Evolutionary conservation across 148 eudicot genomes (phyloP).

Genomic region (Gaultheria prostrata): DNA sequence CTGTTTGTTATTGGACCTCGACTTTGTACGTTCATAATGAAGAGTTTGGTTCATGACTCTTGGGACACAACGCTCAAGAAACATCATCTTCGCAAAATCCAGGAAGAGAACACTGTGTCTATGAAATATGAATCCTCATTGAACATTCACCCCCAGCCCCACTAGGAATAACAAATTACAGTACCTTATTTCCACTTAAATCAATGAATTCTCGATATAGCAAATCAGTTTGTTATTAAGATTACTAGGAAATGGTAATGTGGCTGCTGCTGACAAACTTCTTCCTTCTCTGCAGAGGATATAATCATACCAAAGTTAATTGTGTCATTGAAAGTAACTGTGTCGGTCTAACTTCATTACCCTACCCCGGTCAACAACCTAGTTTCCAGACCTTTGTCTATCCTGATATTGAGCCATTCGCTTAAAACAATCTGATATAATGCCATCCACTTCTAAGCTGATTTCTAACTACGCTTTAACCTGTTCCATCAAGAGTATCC

Average conservation of each 20-base stretch:
- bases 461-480: neutral
- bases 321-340: neutral
- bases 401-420: neutral
- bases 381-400: no score
- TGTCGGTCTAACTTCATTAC: no score
- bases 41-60: neutral
- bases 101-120: neutral
- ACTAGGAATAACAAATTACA: neutral
- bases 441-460: conserved; percentile 3
- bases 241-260: neutral
- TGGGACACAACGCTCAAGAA: neutral
- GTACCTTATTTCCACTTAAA: neutral
- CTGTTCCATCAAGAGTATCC: conserved; percentile 5
- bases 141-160: neutral
- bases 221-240: neutral
- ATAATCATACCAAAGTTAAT: neutral
- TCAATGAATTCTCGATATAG: neutral
- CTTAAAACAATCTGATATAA: neutral
- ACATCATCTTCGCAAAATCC: conserved; percentile 3
- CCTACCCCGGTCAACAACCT: no score
- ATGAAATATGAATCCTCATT: neutral
- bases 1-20: conserved; percentile 4
- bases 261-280: conserved; percentile 1
- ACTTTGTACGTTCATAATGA: neutral
- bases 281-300: neutral